phyloP scores from a whole-genome alignment of 2,329 filamentous ascomycete genomes.

The Pestalotiopsis sp. region DNA sequence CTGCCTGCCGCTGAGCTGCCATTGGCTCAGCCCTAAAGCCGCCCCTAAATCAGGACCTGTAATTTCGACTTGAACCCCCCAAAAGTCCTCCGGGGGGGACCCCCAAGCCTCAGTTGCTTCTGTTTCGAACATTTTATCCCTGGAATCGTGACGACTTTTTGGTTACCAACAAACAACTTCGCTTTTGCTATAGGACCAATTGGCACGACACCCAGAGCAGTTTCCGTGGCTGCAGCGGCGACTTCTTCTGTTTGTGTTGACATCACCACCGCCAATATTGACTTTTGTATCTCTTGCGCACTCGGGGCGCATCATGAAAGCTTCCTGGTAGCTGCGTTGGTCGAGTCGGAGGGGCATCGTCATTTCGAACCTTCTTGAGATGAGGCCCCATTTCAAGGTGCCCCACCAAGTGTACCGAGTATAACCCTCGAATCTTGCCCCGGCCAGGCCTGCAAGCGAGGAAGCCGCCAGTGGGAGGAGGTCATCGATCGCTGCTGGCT shows the following conservation, averaged over 20 bases:
- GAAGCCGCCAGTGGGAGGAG: conserved; percentile 7
- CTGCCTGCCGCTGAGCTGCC: conserved; percentile 4
- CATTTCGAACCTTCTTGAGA: conserved; percentile 7
- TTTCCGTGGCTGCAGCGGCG: not conserved
- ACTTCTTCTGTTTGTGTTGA: not conserved
- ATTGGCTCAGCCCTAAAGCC: conserved; percentile 11
- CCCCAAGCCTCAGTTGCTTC: not conserved
- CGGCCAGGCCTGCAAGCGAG: not conserved
- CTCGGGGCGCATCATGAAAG: not conserved
- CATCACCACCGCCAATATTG: not conserved
- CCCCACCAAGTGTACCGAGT: conserved; percentile 5
- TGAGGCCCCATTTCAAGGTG: not conserved
- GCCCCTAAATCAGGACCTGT: conserved; percentile 10
- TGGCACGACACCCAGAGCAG: not conserved
- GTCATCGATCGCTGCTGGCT: not conserved
- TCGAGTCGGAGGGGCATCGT: not conserved
- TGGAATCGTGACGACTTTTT: not conserved
- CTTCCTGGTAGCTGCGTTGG: not conserved
- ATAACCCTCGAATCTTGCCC: conserved; percentile 8
- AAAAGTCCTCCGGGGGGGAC: not conserved
- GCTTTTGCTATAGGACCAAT: not conserved
- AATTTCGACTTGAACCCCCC: conserved; percentile 5
- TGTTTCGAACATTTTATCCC: not conserved
- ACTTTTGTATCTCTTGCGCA: not conserved
- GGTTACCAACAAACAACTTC: not conserved